Percentiles rank a stretch among this genome's conserved stretches.
Conservation (phyloP, 2,329 filamentous ascomycete species). For the Ceratocystiopsis brevicomis region DNA sequence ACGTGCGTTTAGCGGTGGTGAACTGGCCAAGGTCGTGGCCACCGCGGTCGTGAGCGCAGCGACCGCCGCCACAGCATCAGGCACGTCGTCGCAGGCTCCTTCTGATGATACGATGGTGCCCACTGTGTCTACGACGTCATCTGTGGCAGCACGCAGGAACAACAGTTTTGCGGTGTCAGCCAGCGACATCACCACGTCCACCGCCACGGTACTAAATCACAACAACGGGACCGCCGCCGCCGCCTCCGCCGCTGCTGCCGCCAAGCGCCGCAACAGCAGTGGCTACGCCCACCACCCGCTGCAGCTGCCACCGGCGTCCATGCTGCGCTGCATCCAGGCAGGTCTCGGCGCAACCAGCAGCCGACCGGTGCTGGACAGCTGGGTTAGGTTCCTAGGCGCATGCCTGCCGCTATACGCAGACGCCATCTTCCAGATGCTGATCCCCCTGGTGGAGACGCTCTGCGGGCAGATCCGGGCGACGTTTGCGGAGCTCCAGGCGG, state of each 20-base stretch:
- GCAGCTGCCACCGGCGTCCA: conserved; percentile 41
- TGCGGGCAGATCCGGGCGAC: conserved; percentile 57
- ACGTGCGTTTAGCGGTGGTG: conserved; percentile 16
- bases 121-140: no score
- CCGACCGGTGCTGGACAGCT: conserved; percentile 68
- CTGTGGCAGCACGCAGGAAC: no score
- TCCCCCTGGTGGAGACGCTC: conserved; percentile 79
- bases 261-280: no score
- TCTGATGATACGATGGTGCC: no score
- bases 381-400: conserved; percentile 71
- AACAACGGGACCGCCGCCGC: no score
- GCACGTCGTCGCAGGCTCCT: no score
- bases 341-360: conserved; percentile 61
- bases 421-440: conserved; percentile 72
- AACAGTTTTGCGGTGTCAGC: neutral
- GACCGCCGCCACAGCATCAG: neutral
- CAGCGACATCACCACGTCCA: neutral
- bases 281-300: neutral
- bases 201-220: no score
- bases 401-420: conserved; percentile 70
- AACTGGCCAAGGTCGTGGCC: conserved; percentile 2
- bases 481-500: conserved; percentile 50
- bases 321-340: conserved; percentile 71
- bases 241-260: no score
- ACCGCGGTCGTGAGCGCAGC: neutral